Percentiles rank a stretch among this genome's conserved stretches.
Conservation (phyloP, 1,284 basidiomycete species). For the Apiotrichum sp. region DNA sequence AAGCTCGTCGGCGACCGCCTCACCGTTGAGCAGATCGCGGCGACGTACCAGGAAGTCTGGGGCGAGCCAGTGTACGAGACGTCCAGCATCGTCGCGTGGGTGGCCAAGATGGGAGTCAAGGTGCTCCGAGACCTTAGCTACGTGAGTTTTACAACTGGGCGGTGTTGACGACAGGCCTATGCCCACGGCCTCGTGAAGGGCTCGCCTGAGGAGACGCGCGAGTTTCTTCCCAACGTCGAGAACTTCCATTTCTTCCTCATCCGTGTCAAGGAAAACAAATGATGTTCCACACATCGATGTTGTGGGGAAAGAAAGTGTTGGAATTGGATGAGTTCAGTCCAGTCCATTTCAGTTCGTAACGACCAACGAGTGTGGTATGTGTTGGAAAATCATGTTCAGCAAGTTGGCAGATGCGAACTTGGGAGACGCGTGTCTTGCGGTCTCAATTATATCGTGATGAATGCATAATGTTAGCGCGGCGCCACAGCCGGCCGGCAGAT, state of each 20-base stretch:
- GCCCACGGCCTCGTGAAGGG: background rate
- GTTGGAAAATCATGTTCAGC: no score
- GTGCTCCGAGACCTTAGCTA: background rate
- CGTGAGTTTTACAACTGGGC: slow-evolving; percentile 25
- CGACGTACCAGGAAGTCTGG: slow-evolving; percentile 19
- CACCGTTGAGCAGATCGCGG: slow-evolving; percentile 18
- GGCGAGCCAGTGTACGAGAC: slow-evolving; percentile 14
- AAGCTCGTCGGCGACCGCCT: slow-evolving; percentile 23
- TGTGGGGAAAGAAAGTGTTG: no score
- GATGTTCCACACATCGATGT: no score
- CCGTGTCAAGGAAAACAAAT: slow-evolving; percentile 14
- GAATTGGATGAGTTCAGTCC: no score
- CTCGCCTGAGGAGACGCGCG: no score
- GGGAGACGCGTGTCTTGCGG: no score
- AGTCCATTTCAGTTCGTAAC: no score
- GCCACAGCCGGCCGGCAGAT: no score
- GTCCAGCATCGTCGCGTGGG: slow-evolving; percentile 9
- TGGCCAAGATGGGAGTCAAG: slow-evolving; percentile 6
- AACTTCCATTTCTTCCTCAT: slow-evolving; percentile 23
- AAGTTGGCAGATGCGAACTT: no score
- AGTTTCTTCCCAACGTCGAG: slow-evolving; percentile 23
- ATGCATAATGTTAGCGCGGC: no score
- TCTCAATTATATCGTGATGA: no score
- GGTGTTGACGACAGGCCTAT: slow-evolving; percentile 16
- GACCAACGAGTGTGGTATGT: no score